Conservation (phyloP, 2,329 filamentous ascomycete genomes). For the Plenodomus biglobosus region DNA sequence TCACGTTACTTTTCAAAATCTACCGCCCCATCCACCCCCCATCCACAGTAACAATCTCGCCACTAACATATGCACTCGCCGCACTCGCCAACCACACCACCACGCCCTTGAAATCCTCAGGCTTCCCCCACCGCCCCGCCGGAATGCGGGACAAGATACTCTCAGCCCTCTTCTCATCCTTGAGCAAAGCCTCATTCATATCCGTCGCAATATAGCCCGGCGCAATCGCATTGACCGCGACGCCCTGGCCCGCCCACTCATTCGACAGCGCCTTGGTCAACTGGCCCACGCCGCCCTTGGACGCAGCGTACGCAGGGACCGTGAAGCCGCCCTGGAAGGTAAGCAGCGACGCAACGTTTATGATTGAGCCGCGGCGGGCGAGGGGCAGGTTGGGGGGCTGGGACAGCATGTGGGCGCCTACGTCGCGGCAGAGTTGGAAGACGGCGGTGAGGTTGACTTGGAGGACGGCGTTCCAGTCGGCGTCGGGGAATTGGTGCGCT, state of each 20-base stretch:
- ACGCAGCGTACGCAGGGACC: constrained; percentile 83
- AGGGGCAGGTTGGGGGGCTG: constrained; percentile 53
- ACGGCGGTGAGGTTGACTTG: constrained; percentile 85
- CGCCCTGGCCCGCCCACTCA: constrained; percentile 77
- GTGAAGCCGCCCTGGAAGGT: constrained; percentile 86
- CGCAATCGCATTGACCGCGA: constrained; percentile 85
- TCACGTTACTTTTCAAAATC: not conserved
- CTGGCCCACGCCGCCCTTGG: constrained; percentile 82
- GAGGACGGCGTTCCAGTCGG: constrained; percentile 77
- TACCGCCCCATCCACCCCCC: constrained; percentile 92
- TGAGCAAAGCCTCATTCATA: constrained; percentile 84
- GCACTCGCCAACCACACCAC: constrained; percentile 74
- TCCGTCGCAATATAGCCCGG: constrained; percentile 92
- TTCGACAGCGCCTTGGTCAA: constrained; percentile 83
- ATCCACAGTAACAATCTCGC: constrained; percentile 80
- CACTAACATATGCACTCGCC: constrained; percentile 79
- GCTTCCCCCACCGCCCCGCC: constrained; percentile 76
- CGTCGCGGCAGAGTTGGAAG: constrained; percentile 75
- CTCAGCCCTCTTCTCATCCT: constrained; percentile 67
- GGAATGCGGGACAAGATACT: constrained; percentile 81
- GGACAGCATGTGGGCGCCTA: constrained; percentile 75
- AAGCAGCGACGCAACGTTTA: constrained; percentile 82
- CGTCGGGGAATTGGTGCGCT: constrained; percentile 71
- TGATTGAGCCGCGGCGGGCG: constrained; percentile 66
- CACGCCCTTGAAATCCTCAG: constrained; percentile 86